Evolutionary conservation across 257 asterid species (phyloP).

Genomic region (Leptodermis oblonga): DNA sequence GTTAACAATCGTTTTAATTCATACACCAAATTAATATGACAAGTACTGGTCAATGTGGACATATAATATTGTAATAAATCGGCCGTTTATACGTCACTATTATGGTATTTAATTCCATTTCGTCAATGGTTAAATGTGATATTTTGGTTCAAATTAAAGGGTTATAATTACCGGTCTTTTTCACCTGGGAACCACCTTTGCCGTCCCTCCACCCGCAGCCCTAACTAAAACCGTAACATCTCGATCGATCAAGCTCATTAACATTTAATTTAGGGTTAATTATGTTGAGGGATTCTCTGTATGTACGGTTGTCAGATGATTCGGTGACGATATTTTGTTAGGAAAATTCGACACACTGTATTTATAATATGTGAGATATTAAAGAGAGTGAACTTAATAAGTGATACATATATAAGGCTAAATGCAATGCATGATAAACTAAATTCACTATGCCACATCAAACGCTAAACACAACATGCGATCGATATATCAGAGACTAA

Average conservation of each 20-base stretch:
- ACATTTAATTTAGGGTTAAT: no score
- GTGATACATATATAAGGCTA: no score
- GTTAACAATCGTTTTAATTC: not conserved
- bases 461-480: no score
- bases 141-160: not conserved
- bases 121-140: not conserved
- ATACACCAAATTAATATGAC: conserved; percentile 9
- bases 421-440: no score
- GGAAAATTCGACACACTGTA: no score
- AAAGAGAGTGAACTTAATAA: no score
- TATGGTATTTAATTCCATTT: not conserved
- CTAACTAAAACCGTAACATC: not conserved
- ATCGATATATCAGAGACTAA: no score
- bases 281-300: no score
- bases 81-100: conserved; percentile 1
- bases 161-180: not conserved
- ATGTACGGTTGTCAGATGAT: no score
- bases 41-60: not conserved
- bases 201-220: not conserved
- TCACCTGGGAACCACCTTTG: not conserved
- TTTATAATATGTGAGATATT: no score
- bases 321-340: no score
- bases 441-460: no score
- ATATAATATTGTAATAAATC: not conserved
- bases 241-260: not conserved